Conservation (phyloP, 2,329 filamentous ascomycete genomes). For the Acarospora socialis region DNA sequence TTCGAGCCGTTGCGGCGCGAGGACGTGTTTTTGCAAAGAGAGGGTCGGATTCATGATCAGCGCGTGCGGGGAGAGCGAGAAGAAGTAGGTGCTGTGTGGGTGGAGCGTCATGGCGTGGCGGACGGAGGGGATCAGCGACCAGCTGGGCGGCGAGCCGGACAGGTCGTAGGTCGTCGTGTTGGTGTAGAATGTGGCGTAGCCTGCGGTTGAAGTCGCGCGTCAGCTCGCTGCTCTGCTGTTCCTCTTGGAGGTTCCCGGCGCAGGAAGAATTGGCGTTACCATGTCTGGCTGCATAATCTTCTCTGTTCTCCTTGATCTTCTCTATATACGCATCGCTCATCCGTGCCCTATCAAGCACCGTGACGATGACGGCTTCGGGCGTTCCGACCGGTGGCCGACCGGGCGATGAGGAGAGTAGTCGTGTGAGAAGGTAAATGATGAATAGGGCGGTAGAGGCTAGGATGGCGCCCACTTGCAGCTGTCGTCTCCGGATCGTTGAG, state of each 20-base stretch:
- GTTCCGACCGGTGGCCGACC: constrained; percentile 28
- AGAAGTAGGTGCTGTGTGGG: constrained; percentile 67
- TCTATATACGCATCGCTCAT: constrained; percentile 54
- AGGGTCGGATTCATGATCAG: constrained; percentile 74
- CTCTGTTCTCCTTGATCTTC: constrained; percentile 66
- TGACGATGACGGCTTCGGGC: constrained; percentile 61
- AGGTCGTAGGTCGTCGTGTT: constrained; percentile 57
- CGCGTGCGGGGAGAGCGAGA: constrained; percentile 72
- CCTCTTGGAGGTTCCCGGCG: not conserved
- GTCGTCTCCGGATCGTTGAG: constrained; percentile 19
- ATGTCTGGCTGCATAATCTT: constrained; percentile 72
- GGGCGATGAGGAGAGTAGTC: constrained; percentile 21
- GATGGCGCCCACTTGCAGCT: constrained; percentile 31
- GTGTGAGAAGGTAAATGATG: constrained; percentile 47
- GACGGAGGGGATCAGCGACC: constrained; percentile 64
- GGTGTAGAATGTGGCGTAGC: constrained; percentile 75
- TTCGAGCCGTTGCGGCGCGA: constrained; percentile 54
- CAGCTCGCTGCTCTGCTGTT: constrained; percentile 4
- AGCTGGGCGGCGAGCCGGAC: constrained; percentile 28
- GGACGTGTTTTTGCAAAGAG: constrained; percentile 55
- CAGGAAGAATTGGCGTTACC: constrained; percentile 38
- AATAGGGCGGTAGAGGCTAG: constrained; percentile 40
- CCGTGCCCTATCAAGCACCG: constrained; percentile 56
- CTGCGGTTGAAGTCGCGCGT: constrained; percentile 30
- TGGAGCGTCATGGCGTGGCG: constrained; percentile 75